Evolutionary conservation across 257 asterid genomes (phyloP), one percentile per base, ranked within the genome.

Genomic region (Nemophila menziesii): DNA sequence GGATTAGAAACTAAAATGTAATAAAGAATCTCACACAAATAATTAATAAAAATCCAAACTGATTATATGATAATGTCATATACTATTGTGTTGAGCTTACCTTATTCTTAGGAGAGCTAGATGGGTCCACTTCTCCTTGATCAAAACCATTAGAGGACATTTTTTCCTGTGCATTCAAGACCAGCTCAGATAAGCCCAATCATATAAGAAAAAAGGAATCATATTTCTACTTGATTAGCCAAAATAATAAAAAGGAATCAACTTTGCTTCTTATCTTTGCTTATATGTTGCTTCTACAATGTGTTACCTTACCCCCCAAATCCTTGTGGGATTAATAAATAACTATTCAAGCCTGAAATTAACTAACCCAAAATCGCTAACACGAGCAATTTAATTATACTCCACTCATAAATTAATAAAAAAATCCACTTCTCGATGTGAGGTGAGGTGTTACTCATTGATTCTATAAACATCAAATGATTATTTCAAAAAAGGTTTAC

Each of bases 131-230:
- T 52, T 63, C 92, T 49, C 67, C 74, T 49, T 51, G 54, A 58
- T 60, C 67, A 49, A 47, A 40, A 49, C 75, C 78, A 58, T 72
- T 63, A 33, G 41, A 63, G 11, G 64, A 34, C 97, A 82, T 79
- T 8, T 50, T 64, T 61, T 26, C 70, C 89, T 85, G 78, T 48
- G 56, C 49, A 52, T 29, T 43, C 21, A 57, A 56, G 33, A n/a
- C 22, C 16, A 49, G n/a, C 55, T 36, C 21, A 17, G 48, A 26
- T 29, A 10, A 21, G 46, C 33, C 38, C 33, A 20, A 22, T 20
- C 38, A 22, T 23, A 11, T 12, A 45, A 5, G n/a, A n/a, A 5
- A 19, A 11, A 20, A 17, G 8, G n/a, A 20, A 7, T 42, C 22
- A 42, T 26, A 42, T 22, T 13, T 24, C 33, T 24, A 2, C 8